Evolutionary conservation across 805 yeast genomes (phyloP), one percentile per base, ranked within the genome.

Genomic region (Candida caryicola): DNA sequence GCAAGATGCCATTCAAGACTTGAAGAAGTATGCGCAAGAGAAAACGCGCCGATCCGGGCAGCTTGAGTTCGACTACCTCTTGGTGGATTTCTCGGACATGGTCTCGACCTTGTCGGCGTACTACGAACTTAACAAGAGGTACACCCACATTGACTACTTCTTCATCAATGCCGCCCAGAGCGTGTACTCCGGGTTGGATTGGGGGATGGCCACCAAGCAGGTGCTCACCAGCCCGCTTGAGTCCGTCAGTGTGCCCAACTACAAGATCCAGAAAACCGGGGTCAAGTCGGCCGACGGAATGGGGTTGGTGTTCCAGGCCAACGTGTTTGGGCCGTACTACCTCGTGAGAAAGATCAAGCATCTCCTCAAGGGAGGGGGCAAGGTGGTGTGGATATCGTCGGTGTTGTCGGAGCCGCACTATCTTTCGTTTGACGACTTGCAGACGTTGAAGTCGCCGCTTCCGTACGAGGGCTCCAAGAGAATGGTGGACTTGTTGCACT

Each of bases 321-420:
- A 93, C 56, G 96, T 91, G n/a, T 87, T 93, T 64, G 96, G 95
- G 0, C 98, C 98, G 2, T 90, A 85, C 65, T 93, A 81, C 59
- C 65, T 93, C 37, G 71, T 90, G 37, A 85, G 84, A 49, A 80
- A 76, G 45, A 62, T 91, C 15, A 59, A 70, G 28, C 77, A 77
- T 2, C 61, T 78, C 26, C 62, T 90, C n/a, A 65, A 69, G 2
- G 62, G 65, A 21, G 81, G 83, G 3, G 89, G 93, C 0, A 74
- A 75, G 68, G 89, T 27, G 67, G 89, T 18, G n/a, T 90, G 97
- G 96, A 79, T 93, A 27, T 82, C 95, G 2, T 83, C 95, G 31
- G 65, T 86, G 29, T 85, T 88, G 80, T 81, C 95, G 0, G 76
- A 76, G 39, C 85, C 95, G 2, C 77, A 81, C 45, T 80, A 77